phyloP scores from a whole-genome alignment of 306 rosid genomes.

The Malus sylvestris region DNA sequence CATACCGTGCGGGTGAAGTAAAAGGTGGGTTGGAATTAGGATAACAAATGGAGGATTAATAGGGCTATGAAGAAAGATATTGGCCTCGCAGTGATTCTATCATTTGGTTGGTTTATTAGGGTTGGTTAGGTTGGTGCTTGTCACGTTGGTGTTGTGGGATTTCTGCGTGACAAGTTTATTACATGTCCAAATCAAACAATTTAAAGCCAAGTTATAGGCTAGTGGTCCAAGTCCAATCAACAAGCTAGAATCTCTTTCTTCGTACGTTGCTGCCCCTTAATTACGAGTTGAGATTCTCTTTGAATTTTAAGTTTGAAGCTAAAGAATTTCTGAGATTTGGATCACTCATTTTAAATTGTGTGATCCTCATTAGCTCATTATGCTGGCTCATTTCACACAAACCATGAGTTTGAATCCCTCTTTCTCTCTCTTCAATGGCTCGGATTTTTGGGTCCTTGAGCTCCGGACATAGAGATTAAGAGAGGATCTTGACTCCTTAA shows the following conservation, averaged over 20 bases:
- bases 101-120: conserved; percentile 44
- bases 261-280: too few relatives aligned
- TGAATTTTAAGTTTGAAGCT: too few relatives aligned
- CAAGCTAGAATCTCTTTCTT: neutral
- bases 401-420: too few relatives aligned
- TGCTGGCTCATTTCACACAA: too few relatives aligned
- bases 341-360: too few relatives aligned
- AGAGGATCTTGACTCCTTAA: too few relatives aligned
- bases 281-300: too few relatives aligned
- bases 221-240: neutral
- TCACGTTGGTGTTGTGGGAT: conserved; percentile 62
- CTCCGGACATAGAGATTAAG: too few relatives aligned
- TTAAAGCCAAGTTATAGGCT: neutral
- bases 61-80: conserved; percentile 26
- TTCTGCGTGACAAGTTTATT: conserved; percentile 23
- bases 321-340: too few relatives aligned
- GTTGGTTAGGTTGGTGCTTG: conserved; percentile 58
- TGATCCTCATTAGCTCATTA: too few relatives aligned
- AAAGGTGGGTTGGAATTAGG: conserved; percentile 18
- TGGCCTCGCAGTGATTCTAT: conserved; percentile 50
- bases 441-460: too few relatives aligned
- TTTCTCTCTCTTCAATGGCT: too few relatives aligned
- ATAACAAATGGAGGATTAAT: conserved; percentile 13
- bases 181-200: conserved; percentile 24
- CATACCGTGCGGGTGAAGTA: conserved; percentile 20